These are phyloP conservation scores for Theobroma grandiflorum DNA, from an alignment of 441 rosid genomes.

Conservation along the genomic window DNA sequence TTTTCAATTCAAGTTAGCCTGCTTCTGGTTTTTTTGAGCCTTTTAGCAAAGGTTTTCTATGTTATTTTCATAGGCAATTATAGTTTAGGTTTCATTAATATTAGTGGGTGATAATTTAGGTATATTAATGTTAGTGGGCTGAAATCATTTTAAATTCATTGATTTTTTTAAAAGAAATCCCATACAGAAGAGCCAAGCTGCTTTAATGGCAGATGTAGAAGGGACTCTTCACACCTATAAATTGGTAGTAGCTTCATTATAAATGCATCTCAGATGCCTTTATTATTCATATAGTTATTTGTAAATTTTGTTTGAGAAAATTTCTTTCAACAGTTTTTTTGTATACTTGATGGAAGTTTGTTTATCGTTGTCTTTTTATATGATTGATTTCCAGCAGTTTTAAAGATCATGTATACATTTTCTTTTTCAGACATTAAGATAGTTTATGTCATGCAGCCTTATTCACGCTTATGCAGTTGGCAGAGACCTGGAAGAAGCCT, in stretches of 20 bases:
- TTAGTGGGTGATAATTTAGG: not conserved
- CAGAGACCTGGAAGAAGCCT: conserved; percentile 98
- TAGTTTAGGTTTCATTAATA: not conserved
- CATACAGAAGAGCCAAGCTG: not conserved
- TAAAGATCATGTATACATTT: conserved; percentile 15
- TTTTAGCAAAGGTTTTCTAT: not conserved
- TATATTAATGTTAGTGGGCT: not conserved
- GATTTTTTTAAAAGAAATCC: conserved; percentile 13
- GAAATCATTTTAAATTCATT: conserved; percentile 17
- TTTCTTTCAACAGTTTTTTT: not conserved
- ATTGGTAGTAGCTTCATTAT: not conserved
- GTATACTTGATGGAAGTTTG: not conserved
- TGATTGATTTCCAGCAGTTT: conserved; percentile 19
- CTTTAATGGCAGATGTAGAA: conserved; percentile 2
- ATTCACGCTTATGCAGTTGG: conserved; percentile 98
- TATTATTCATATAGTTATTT: not conserved
- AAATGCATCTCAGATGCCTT: not conserved
- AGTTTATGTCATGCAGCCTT: conserved; percentile 90
- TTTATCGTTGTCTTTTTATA: conserved; percentile 1
- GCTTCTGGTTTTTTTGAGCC: conserved; percentile 20
- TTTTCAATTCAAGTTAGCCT: conserved; percentile 11
- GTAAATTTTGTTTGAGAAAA: not conserved
- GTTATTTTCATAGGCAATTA: not conserved
- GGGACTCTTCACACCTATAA: conserved; percentile 1
- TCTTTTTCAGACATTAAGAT: conserved; percentile 39